Conservation (phyloP, 2,329 filamentous ascomycete species). For the Penicillium sp. region DNA sequence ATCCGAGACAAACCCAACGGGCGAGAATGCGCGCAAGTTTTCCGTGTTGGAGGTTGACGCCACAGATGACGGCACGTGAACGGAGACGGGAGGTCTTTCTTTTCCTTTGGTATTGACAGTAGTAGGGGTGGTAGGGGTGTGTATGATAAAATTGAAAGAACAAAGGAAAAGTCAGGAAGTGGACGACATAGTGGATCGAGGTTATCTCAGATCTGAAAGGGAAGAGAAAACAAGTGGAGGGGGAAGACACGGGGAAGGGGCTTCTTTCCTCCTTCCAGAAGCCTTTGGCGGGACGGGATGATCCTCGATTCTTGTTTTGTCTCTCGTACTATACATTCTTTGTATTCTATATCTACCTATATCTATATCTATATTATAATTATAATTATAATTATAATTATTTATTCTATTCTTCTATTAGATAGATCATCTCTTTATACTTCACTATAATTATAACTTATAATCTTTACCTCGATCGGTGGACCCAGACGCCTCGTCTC, state of each 20-base stretch:
- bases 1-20: slow-evolving; percentile 19
- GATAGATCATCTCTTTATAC: too few species aligned
- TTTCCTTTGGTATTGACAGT: neutral
- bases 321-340: too few species aligned
- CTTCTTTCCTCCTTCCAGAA: slow-evolving; percentile 24
- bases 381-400: too few species aligned
- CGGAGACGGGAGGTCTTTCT: slow-evolving; percentile 6
- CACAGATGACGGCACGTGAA: slow-evolving; percentile 17
- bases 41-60: slow-evolving; percentile 1
- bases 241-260: slow-evolving; percentile 22
- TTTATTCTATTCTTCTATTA: too few species aligned
- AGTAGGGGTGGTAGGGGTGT: slow-evolving; percentile 8
- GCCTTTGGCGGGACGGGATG: slow-evolving; percentile 22
- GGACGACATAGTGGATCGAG: slow-evolving; percentile 3
- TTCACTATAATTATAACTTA: too few species aligned
- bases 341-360: too few species aligned
- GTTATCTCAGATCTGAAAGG: neutral
- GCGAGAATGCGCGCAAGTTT: slow-evolving; percentile 1
- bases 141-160: slow-evolving; percentile 1
- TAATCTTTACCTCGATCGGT: too few species aligned
- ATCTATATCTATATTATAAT: too few species aligned
- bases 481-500: slow-evolving; percentile 17
- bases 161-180: neutral
- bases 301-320: slow-evolving; percentile 10
- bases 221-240: slow-evolving; percentile 13